Evolutionary conservation across 2,329 filamentous ascomycete genomes (phyloP), one percentile per base, ranked within the genome.

Genomic region (Phialophora chinensis): DNA sequence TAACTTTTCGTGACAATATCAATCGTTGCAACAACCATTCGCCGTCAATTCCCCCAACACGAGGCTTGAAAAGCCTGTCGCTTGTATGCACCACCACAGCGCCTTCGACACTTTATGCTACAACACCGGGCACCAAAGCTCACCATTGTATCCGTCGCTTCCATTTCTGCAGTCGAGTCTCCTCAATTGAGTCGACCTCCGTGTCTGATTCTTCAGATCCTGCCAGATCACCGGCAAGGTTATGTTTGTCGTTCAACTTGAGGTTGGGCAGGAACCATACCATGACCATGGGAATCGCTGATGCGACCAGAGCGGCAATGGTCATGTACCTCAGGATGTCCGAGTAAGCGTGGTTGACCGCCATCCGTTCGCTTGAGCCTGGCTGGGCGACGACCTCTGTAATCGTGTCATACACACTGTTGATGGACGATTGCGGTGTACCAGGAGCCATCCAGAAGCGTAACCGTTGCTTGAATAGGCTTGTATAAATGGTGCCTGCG

Each of bases 401-500:
- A 60, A 85, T 84, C 0, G 81, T 83, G 68, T 83, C 79, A 66
- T 77, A 83, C 29, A 84, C 71, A 1, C 66, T 66, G 25, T 80
- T 71, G 27, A 84, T 76, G 10, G 76, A 65, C 0, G 71, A 68
- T 12, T 75, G 64, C 2, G 73, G 72, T 1, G 76, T 76, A 3
- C 63, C 64, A 0, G 71, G 59, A 8, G 80, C 80, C 5, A 84
- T 71, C 42, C 78, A 77, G 7, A 72, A 65, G 55, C 74, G 73
- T 60, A 84, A 70, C 27, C 59, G 38, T 3, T 73, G 65, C 35
- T 78, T 77, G 67, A 85, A 77, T 0, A 78, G 77, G n/a, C 77
- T 78, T 0, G 82, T 84, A 69, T 85, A 85, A 14, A 85, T 84
- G 6, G 79, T 81, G 4, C 83, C 83, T 1, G 82, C 81, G 55